Base-by-base conservation (phyloP, 2,329 filamentous ascomycete genomes). In the Allantophomopsis lycopodina region DNA sequence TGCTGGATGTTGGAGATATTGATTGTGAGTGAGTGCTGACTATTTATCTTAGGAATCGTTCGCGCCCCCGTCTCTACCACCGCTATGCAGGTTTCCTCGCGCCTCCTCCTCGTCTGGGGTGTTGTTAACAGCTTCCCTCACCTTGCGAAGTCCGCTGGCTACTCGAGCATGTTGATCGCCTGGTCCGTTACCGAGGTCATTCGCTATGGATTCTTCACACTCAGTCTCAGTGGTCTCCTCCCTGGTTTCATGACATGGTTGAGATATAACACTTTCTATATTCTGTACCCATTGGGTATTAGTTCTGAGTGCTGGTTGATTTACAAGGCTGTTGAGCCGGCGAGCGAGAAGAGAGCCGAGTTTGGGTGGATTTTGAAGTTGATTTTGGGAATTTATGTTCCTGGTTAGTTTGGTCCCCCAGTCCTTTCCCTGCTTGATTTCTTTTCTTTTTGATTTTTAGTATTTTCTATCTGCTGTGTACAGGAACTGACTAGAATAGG, bases 101-200 rank as follows among this genome's bases (percentile, higher is more conserved):
- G 91, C 39, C 74, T 94, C 52, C 73, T 94, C 47, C 79, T 96
- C 48, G 83, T 95, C 49, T 95, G 88, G 86, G 79, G 73, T 49
- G 71, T 96, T 46, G 78, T 85, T 54, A 70, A 77, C 55, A 68
- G 70, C 32, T 94, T 89, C 64, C 83, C 83, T 8, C 61, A 66
- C 41, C 71, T 81, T 39, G 75, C 76, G 43, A 53, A 62, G 38
- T 73, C 68, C 45, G 63, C 70, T 15, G 73, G 71, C 41, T 93
- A 88, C 67, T 68, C 76, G 48, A 73, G 70, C 51, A 86, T 94
- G 84, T 71, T 96, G 42, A 54, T 80, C 41, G 88, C 91, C 23
- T 96, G 91, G 89, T 81, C 77, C 47, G 60, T 85, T 43, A 95
- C 91, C 44, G 91, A 98, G 64, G 83, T 94, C 39, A 81, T 95